These are phyloP conservation scores for Periglandula ipomoeae DNA, from an alignment of 2,329 filamentous ascomycete species.

Conservation along the genomic window DNA sequence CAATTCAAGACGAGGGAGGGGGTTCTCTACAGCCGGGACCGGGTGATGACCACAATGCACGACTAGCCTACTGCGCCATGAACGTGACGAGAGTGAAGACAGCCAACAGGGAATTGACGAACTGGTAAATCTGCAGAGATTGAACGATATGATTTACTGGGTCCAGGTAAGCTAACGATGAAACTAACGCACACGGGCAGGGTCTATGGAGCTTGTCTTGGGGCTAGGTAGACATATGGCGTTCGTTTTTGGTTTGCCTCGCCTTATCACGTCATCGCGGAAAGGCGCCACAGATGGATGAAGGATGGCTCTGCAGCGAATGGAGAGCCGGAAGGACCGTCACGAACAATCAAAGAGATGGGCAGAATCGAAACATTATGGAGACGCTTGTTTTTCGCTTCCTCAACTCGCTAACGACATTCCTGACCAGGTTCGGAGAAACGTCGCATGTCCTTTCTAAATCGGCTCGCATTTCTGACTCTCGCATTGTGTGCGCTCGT, in stretches of 20 bases:
- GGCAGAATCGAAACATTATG: not conserved
- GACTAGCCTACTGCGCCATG: not conserved
- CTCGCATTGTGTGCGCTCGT: not conserved
- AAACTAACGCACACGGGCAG: not conserved
- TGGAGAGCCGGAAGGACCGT: not conserved
- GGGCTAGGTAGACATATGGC: not conserved
- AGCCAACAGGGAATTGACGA: not conserved
- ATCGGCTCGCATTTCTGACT: no score
- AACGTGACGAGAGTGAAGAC: not conserved
- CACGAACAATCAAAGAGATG: not conserved
- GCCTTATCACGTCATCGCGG: conserved; percentile 4
- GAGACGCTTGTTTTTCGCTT: not conserved
- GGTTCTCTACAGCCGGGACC: not conserved
- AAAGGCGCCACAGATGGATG: not conserved
- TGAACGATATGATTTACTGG: not conserved
- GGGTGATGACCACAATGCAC: not conserved
- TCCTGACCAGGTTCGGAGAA: not conserved
- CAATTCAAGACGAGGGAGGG: not conserved
- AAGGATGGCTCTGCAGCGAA: not conserved
- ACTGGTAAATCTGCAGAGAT: not conserved
- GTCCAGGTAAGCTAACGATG: not conserved
- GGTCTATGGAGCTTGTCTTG: not conserved
- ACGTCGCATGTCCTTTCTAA: not conserved
- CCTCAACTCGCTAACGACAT: not conserved
- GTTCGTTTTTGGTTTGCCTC: not conserved